Percentiles rank a stretch among this genome's conserved stretches.
phyloP scores from a whole-genome alignment of 306 rosid genomes.

The Prosopis cineraria region DNA sequence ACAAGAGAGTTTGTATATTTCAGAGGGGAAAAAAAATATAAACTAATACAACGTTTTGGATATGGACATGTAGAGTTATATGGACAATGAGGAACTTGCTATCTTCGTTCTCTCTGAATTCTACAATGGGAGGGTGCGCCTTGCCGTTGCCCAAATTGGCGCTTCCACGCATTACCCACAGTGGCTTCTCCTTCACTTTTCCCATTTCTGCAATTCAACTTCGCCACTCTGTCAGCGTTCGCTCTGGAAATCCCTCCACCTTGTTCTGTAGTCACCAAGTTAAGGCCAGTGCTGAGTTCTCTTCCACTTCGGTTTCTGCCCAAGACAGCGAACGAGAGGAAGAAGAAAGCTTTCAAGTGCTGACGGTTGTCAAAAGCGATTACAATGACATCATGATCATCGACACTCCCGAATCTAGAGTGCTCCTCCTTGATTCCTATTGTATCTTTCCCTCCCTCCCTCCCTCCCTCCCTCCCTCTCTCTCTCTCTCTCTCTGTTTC shows the following conservation, averaged over 20 bases:
- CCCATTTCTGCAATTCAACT: constrained; percentile 26
- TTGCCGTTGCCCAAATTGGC: constrained; percentile 35
- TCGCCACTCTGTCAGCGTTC: constrained; percentile 4
- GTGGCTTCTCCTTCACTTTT: constrained; percentile 11
- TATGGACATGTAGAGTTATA: background rate
- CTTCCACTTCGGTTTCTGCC: constrained; percentile 29
- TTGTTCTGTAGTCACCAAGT: background rate
- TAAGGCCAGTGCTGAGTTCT: constrained; percentile 13
- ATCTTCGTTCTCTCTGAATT: background rate
- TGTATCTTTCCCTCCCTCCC: constrained; percentile 37
- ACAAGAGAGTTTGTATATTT: too few species aligned
- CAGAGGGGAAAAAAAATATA: too few species aligned
- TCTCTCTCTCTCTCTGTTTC: background rate
- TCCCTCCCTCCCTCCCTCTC: background rate
- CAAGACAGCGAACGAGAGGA: constrained; percentile 28
- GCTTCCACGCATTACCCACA: constrained; percentile 14
- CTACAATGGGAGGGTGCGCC: constrained; percentile 39
- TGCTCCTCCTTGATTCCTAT: constrained; percentile 83
- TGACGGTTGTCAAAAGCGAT: constrained; percentile 48
- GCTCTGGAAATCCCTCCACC: background rate
- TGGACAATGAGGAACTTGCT: background rate
- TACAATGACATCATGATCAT: constrained; percentile 77
- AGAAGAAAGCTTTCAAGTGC: constrained; percentile 57
- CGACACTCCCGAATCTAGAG: constrained; percentile 64
- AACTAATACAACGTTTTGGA: background rate